Percentiles rank a stretch among this genome's conserved stretches.
phyloP scores from a whole-genome alignment of 1,284 basidiomycete species.

The Dichomitus squalens region DNA sequence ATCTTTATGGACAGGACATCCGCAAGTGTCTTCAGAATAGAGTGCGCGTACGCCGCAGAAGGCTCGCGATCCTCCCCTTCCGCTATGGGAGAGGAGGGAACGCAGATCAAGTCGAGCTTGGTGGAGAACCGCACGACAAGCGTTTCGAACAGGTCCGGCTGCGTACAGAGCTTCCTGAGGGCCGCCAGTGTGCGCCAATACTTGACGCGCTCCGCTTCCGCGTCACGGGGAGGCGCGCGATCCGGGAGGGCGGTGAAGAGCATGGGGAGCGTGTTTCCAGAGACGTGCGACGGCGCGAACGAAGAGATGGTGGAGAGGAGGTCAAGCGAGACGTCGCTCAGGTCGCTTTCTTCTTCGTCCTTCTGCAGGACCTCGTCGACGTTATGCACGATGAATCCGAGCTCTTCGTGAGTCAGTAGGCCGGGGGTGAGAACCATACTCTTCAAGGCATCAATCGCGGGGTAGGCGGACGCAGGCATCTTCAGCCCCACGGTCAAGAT shows the following conservation, averaged over 20 bases:
- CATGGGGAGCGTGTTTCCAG: slow-evolving; percentile 78
- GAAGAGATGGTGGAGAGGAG: slow-evolving; percentile 71
- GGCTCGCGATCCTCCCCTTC: slow-evolving; percentile 46
- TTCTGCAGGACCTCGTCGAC: slow-evolving; percentile 72
- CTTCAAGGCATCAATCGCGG: slow-evolving; percentile 65
- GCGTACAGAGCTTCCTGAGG: slow-evolving; percentile 75
- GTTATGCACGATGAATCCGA: slow-evolving; percentile 78
- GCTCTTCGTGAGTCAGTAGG: slow-evolving; percentile 73
- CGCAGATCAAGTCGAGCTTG: slow-evolving; percentile 76
- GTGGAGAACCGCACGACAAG: slow-evolving; percentile 80
- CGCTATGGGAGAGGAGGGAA: slow-evolving; percentile 32
- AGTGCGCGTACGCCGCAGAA: slow-evolving; percentile 78
- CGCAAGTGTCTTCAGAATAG: slow-evolving; percentile 73
- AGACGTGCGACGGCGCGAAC: slow-evolving; percentile 68
- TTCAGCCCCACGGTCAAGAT: slow-evolving; percentile 67
- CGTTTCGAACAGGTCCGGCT: slow-evolving; percentile 82
- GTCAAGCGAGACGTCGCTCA: slow-evolving; percentile 69
- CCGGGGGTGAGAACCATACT: slow-evolving; percentile 64
- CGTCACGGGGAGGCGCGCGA: slow-evolving; percentile 56
- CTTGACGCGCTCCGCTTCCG: slow-evolving; percentile 55
- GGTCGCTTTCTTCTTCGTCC: slow-evolving; percentile 54
- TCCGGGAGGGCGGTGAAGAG: slow-evolving; percentile 80
- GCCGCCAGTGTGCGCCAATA: slow-evolving; percentile 75
- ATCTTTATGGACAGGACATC: slow-evolving; percentile 72
- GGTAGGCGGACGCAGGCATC: slow-evolving; percentile 50